phyloP scores from a whole-genome alignment of 1,139 yeast species.

The Lodderomyces metapsilosis region DNA sequence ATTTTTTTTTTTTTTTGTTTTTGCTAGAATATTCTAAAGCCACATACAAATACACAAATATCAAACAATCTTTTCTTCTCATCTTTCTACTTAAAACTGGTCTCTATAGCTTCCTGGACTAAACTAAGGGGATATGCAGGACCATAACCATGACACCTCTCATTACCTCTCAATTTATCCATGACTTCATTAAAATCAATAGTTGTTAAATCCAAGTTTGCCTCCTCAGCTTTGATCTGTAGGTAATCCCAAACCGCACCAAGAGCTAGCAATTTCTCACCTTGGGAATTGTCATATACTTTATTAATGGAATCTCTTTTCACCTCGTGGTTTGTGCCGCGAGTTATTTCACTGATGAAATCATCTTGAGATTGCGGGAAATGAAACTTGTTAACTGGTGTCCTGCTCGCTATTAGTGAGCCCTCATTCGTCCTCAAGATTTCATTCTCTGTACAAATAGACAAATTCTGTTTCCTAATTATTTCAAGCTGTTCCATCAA shows the following conservation, averaged over 20 bases:
- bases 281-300: conserved; percentile 36
- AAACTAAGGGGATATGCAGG: conserved; percentile 65
- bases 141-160: conserved; percentile 78
- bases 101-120: conserved; percentile 32
- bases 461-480: conserved; percentile 51
- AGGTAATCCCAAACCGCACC: conserved; percentile 85
- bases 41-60: too few species aligned
- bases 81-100: not conserved
- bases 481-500: conserved; percentile 54
- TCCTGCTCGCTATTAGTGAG: not conserved
- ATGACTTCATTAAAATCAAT: conserved; percentile 61
- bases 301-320: conserved; percentile 23
- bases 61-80: too few species aligned
- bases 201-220: conserved; percentile 42
- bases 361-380: conserved; percentile 39
- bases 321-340: conserved; percentile 22
- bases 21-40: not conserved
- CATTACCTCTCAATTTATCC: conserved; percentile 59
- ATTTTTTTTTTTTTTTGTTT: not conserved
- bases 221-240: conserved; percentile 44
- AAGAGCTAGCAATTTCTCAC: conserved; percentile 56
- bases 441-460: conserved; percentile 61
- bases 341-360: conserved; percentile 30
- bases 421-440: conserved; percentile 20
- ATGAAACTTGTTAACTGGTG: conserved; percentile 19